Percentiles rank a stretch among this genome's conserved stretches.
Evolutionary conservation across 2,329 filamentous ascomycete genomes (phyloP).

Genomic region (Penicillium sp.): DNA sequence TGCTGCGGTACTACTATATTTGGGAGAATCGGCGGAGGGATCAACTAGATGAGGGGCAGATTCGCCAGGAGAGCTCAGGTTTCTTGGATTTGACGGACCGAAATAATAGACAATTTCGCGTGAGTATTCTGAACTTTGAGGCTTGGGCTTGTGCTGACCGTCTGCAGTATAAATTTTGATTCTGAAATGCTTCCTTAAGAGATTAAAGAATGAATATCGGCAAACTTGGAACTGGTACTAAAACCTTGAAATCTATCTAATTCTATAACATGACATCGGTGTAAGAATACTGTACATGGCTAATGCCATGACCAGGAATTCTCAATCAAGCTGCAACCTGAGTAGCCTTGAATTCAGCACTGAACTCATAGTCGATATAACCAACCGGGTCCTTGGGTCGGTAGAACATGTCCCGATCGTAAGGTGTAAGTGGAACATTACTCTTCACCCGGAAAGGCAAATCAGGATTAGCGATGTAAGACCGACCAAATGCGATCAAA

Average conservation of each 20-base stretch:
- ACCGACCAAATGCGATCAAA: conserved; percentile 44
- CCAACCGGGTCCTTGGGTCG: conserved; percentile 34
- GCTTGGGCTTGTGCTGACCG: neutral
- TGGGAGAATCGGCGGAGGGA: conserved; percentile 34
- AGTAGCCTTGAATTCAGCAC: conserved; percentile 26
- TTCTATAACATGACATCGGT: neutral
- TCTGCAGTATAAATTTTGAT: conserved; percentile 8
- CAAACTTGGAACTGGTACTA: neutral
- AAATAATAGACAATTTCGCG: conserved; percentile 30
- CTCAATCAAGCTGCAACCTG: conserved; percentile 24
- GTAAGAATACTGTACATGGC: neutral
- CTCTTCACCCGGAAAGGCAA: conserved; percentile 45
- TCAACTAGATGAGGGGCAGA: conserved; percentile 16
- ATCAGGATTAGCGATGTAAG: conserved; percentile 50
- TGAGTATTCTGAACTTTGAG: conserved; percentile 6
- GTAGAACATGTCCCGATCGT: conserved; percentile 47
- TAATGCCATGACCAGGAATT: neutral
- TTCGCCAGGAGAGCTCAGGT: conserved; percentile 25
- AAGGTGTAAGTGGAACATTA: conserved; percentile 38
- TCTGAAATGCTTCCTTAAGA: neutral
- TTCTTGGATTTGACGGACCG: conserved; percentile 36
- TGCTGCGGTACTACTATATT: conserved; percentile 27
- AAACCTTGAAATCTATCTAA: neutral
- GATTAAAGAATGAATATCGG: neutral
- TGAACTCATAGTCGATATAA: conserved; percentile 42